Evolutionary conservation across 257 asterid species (phyloP), one percentile per base, ranked within the genome.

Genomic region (Ligustrum vulgare): DNA sequence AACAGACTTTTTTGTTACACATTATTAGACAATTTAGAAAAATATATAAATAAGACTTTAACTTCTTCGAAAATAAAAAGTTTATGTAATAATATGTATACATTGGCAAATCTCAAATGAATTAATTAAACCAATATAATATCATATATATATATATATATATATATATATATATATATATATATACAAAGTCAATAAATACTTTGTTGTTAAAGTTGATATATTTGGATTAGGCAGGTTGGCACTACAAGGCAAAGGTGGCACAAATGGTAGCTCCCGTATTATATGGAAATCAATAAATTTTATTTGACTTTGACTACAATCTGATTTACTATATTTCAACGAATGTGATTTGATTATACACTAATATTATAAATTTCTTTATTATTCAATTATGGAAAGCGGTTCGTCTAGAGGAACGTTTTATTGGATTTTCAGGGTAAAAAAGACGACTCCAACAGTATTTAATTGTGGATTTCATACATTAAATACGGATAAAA

Each of bases 141-240:
- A 18, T 51, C 18, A 16, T 18, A 41, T 41, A 41, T 41, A 41
- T 10, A 41, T n/a, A 16, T 18, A 41, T 41, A 16, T 18, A 41
- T 41, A 16, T 18, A 41, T 41, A 16, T 18, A 41, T 41, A 16
- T 18, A 41, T 41, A 16, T 18, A 41, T 41, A 16, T 18, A 41
- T 41, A 41, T 41, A 41, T 10, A 41, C 47, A 9, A 0, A 41
- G 47, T 41, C 47, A 10, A 41, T 15, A 15, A 45, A 45, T 45
- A 45, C 18, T 45, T 45, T 45, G 54, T 13, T 20, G 8, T 20
- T 18, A 51, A 51, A 51, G 62, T 1, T 51, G 62, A 6, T 54
- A 6, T 54, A 54, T 6, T 70, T 75, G 66, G 71, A 77, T 70
- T 69, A 71, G 72, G 81, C 68, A 60, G 72, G 66, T 71, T 47